These are phyloP conservation scores for Ailanthus altissimus DNA, from an alignment of 345 rosid genomes.

Conservation along the genomic window DNA sequence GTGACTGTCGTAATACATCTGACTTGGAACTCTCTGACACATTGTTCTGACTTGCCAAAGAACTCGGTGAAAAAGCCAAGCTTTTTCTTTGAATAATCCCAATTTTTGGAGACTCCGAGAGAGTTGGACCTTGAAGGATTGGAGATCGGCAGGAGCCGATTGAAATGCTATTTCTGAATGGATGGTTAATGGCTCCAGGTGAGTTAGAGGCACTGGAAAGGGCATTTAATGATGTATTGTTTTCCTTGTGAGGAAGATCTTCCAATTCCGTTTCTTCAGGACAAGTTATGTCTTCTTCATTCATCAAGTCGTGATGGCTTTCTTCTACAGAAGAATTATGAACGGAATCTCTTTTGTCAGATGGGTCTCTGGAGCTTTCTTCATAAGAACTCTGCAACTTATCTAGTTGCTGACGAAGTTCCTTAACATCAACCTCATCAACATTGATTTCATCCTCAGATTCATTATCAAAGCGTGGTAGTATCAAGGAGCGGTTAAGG, in stretches of 20 bases:
- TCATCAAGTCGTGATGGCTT: conserved; percentile 60
- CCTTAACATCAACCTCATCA: conserved; percentile 73
- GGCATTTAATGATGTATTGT: conserved; percentile 31
- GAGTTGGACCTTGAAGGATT: conserved; percentile 69
- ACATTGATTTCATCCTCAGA: conserved; percentile 58
- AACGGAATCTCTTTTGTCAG: conserved; percentile 49
- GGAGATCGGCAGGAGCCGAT: conserved; percentile 55
- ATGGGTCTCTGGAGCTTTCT: conserved; percentile 42
- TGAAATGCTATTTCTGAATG: conserved; percentile 54
- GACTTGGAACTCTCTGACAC: conserved; percentile 43
- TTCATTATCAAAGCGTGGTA: conserved; percentile 57
- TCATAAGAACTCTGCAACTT: conserved; percentile 54
- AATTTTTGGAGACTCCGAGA: conserved; percentile 91
- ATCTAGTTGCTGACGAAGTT: conserved; percentile 65
- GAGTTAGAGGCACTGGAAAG: conserved; percentile 22
- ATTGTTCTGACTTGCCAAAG: conserved; percentile 53
- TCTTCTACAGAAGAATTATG: conserved; percentile 63
- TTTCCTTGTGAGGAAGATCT: conserved; percentile 35
- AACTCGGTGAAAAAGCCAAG: conserved; percentile 47
- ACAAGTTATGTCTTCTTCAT: conserved; percentile 57
- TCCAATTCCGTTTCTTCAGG: conserved; percentile 53
- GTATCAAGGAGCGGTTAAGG: conserved; percentile 87
- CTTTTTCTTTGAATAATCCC: conserved; percentile 68
- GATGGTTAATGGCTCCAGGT: conserved; percentile 37
- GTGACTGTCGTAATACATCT: conserved; percentile 33